Percentiles rank a stretch among this genome's conserved stretches.
Evolutionary conservation across 495 filamentous ascomycete genomes (phyloP).

Genomic region (Aspergillus affinis): DNA sequence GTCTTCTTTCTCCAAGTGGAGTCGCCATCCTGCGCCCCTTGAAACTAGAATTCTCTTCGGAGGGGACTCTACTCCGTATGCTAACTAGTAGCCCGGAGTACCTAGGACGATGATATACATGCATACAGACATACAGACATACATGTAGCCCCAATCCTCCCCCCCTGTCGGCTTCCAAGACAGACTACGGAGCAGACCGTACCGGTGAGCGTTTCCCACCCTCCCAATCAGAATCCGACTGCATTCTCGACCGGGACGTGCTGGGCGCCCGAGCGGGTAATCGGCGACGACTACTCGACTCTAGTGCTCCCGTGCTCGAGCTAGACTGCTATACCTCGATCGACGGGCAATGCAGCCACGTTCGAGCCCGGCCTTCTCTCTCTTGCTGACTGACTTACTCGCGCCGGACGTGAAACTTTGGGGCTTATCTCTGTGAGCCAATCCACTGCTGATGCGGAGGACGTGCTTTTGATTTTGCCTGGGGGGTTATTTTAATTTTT

Average conservation of each 20-base stretch:
- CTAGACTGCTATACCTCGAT: background rate
- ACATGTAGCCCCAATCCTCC: no score
- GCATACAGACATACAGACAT: no score
- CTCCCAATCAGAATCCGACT: background rate
- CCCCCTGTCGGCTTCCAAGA: background rate
- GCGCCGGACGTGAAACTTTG: background rate
- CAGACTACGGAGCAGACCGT: background rate
- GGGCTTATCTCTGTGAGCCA: background rate
- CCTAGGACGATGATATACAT: background rate
- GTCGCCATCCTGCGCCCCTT: background rate
- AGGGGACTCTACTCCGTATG: background rate
- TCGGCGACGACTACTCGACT: background rate
- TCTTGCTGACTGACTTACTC: background rate
- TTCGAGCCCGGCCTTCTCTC: background rate
- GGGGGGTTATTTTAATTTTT: no score
- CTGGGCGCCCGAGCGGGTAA: conserved; percentile 12
- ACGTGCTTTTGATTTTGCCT: background rate
- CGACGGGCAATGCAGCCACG: background rate
- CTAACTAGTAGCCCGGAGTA: background rate
- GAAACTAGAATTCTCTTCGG: background rate
- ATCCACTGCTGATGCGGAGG: background rate
- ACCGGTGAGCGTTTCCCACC: background rate
- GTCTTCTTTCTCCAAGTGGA: background rate
- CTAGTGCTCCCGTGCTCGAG: background rate
- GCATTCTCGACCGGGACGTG: conserved; percentile 3